Conservation (phyloP, 352 stramenopile genomes). For the Phytophthora pistaciae region DNA sequence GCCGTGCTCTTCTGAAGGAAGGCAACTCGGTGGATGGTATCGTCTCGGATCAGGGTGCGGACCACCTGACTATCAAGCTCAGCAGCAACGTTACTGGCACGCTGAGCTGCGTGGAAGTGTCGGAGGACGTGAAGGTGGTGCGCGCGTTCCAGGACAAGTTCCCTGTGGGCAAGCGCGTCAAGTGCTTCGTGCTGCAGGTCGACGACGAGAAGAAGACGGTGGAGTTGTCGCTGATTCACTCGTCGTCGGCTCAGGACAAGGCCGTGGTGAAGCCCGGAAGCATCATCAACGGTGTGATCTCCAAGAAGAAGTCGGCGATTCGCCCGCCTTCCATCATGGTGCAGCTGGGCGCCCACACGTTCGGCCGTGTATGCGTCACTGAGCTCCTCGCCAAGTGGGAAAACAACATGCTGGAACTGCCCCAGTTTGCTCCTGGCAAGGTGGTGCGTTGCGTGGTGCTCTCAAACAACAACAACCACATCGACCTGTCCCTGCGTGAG, state of each 20-base stretch:
- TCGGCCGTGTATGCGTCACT: constrained; percentile 85
- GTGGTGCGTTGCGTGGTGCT: constrained; percentile 86
- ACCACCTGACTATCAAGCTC: constrained; percentile 71
- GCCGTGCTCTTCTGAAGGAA: constrained; percentile 68
- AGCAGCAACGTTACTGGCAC: constrained; percentile 80
- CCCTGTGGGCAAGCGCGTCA: constrained; percentile 80
- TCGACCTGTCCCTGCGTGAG: constrained; percentile 82
- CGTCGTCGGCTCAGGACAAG: constrained; percentile 39
- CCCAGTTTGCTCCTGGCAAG: constrained; percentile 68
- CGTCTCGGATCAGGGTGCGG: constrained; percentile 66
- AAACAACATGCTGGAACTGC: constrained; percentile 72
- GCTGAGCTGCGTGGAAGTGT: constrained; percentile 73
- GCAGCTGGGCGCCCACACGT: constrained; percentile 77
- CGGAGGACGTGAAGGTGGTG: constrained; percentile 63
- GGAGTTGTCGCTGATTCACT: constrained; percentile 76
- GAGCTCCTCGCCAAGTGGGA: constrained; percentile 79
- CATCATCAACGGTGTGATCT: constrained; percentile 81
- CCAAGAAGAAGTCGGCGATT: constrained; percentile 73
- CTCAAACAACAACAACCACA: constrained; percentile 46
- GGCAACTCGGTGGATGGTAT: constrained; percentile 74
- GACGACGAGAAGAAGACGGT: constrained; percentile 79
- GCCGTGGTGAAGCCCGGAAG: constrained; percentile 48
- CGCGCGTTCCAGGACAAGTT: constrained; percentile 75
- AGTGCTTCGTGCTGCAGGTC: constrained; percentile 70
- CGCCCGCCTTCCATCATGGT: constrained; percentile 89